phyloP scores from a whole-genome alignment of 73 alveolate genomes.

The Tetrahymena thermophila region DNA sequence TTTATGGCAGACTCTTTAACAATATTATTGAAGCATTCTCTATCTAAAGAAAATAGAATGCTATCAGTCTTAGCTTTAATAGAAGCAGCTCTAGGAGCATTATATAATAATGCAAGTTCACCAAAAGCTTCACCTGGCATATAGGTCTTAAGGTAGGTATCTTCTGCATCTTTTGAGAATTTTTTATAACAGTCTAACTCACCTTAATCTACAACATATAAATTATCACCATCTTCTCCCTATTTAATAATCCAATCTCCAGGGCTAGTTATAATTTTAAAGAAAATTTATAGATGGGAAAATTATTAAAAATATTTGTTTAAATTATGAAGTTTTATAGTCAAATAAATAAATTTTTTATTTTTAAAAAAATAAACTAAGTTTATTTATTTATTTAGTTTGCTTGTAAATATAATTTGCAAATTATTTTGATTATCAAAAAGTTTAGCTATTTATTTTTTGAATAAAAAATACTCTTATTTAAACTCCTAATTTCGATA shows the following conservation, averaged over 20 bases:
- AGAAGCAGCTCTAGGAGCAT: conserved; percentile 91
- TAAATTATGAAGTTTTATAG: too few species aligned
- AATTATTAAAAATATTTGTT: too few species aligned
- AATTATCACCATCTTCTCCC: conserved; percentile 96
- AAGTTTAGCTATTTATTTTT: too few species aligned
- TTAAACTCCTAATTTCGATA: neutral
- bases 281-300: neutral
- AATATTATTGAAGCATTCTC: conserved; percentile 85
- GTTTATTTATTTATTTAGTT: too few species aligned
- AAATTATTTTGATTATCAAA: too few species aligned
- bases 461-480: neutral
- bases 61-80: conserved; percentile 50
- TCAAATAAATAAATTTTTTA: too few species aligned
- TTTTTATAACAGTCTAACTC: conserved; percentile 64
- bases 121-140: conserved; percentile 89
- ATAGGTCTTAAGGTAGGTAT: conserved; percentile 50
- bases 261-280: conserved; percentile 10
- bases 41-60: conserved; percentile 70
- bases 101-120: conserved; percentile 82
- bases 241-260: conserved; percentile 81
- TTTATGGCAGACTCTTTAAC: conserved; percentile 82
- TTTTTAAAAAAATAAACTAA: too few species aligned
- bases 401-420: too few species aligned
- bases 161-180: conserved; percentile 58
- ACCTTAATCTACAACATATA: conserved; percentile 91